A percentile compares a stretch with the other conserved stretches of the same genome.
These are phyloP conservation scores for Sambucus nigra DNA, from an alignment of 129 eudicot genomes.

Conservation along the genomic window DNA sequence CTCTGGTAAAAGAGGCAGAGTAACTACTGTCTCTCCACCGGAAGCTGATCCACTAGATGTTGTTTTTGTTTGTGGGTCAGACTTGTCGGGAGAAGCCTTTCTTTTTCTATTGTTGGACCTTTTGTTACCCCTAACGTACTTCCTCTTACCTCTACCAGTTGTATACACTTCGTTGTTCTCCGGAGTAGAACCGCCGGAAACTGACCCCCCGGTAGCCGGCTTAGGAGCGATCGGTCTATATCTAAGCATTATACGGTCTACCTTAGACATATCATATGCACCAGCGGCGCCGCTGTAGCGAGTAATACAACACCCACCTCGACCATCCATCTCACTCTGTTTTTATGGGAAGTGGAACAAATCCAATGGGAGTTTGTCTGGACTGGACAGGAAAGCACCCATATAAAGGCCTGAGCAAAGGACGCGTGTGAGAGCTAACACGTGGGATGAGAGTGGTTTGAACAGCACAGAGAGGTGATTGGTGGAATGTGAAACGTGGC, in stretches of 20 bases:
- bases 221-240: constrained; percentile 89
- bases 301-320: constrained; percentile 71
- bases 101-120: constrained; percentile 17
- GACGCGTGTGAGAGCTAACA: constrained; percentile 30
- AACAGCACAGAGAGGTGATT: constrained; percentile 26
- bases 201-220: constrained; percentile 37
- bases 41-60: too few species aligned
- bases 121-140: constrained; percentile 23
- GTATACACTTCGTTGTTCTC: constrained; percentile 14
- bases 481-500: constrained; percentile 37
- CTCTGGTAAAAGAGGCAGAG: constrained; percentile 70
- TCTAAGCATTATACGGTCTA: constrained; percentile 62
- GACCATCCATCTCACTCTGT: constrained; percentile 23
- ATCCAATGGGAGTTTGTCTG: not conserved
- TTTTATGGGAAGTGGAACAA: not conserved
- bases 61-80: too few species aligned
- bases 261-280: constrained; percentile 32
- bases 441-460: constrained; percentile 23
- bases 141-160: constrained; percentile 35
- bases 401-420: constrained; percentile 14
- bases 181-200: constrained; percentile 31
- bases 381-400: constrained; percentile 4
- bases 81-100: constrained; percentile 18
- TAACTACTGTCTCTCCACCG: constrained; percentile 31
- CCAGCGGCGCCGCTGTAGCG: constrained; percentile 36